These are phyloP conservation scores for Endoconidiophora polonica DNA, from an alignment of 2,329 filamentous ascomycete genomes.

Conservation along the genomic window DNA sequence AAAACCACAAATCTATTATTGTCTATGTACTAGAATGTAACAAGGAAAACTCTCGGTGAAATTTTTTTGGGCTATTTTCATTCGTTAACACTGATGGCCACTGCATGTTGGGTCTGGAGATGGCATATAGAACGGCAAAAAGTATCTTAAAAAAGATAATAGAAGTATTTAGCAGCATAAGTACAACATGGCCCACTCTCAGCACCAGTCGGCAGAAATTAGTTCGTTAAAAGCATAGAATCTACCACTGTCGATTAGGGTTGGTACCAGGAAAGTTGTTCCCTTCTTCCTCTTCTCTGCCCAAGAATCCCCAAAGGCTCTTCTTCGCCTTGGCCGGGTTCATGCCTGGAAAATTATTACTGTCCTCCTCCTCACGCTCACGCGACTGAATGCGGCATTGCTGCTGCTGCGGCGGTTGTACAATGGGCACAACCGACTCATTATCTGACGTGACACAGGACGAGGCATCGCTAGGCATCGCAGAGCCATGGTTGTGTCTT, in stretches of 20 bases:
- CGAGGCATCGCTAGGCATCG: background rate
- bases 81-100: too few species aligned
- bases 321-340: conserved; percentile 5
- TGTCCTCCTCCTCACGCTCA: conserved; percentile 5
- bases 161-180: background rate
- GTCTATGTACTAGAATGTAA: too few species aligned
- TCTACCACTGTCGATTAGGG: conserved; percentile 1
- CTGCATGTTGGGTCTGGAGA: too few species aligned
- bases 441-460: conserved; percentile 3
- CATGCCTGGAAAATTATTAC: conserved; percentile 14
- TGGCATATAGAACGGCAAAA: background rate
- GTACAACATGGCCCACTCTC: too few species aligned
- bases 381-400: background rate
- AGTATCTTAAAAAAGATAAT: background rate
- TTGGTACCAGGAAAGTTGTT: conserved; percentile 12
- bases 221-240: too few species aligned
- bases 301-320: conserved; percentile 1
- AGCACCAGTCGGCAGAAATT: too few species aligned
- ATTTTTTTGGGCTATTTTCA: too few species aligned
- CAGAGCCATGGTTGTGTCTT: background rate
- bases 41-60: too few species aligned
- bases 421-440: background rate
- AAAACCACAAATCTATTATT: too few species aligned
- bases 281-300: conserved; percentile 4
- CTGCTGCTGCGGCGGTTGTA: background rate